Conservation (phyloP, 2,329 filamentous ascomycete genomes). For the Sporothrix mexicana region DNA sequence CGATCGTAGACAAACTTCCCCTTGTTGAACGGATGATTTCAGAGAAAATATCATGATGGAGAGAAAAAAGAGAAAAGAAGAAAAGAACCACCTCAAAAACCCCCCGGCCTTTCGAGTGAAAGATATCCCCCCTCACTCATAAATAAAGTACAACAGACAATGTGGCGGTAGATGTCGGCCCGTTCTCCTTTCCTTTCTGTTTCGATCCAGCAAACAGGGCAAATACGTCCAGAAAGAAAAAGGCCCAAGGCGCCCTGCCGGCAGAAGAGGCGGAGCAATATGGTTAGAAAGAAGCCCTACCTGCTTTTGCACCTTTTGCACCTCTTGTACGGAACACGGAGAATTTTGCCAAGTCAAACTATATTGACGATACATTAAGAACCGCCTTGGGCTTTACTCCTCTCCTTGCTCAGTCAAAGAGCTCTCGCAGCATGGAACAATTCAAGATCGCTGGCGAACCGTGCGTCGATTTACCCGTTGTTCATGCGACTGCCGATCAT, state of each 20-base stretch:
- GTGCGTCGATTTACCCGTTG: neutral
- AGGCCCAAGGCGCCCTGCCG: neutral
- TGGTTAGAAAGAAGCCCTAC: neutral
- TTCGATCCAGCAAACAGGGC: neutral
- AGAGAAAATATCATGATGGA: neutral
- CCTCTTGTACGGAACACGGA: neutral
- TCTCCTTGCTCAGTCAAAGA: too few species aligned
- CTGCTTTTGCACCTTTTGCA: neutral
- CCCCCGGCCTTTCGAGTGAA: too few species aligned
- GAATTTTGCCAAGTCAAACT: neutral
- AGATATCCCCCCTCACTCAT: too few species aligned
- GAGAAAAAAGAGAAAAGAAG: too few species aligned
- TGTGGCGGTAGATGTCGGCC: neutral
- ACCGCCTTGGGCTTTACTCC: neutral
- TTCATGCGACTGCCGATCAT: neutral
- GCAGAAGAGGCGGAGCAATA: neutral
- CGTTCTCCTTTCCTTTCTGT: neutral
- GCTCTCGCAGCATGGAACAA: neutral
- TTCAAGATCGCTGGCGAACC: neutral
- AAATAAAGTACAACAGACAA: too few species aligned
- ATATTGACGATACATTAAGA: neutral
- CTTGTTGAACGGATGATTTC: neutral
- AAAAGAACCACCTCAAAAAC: too few species aligned
- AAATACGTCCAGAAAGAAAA: neutral
- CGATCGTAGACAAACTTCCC: too few species aligned